Evolutionary conservation across 2,329 filamentous ascomycete species (phyloP).

Genomic region (Arthrobotrys megalospora): DNA sequence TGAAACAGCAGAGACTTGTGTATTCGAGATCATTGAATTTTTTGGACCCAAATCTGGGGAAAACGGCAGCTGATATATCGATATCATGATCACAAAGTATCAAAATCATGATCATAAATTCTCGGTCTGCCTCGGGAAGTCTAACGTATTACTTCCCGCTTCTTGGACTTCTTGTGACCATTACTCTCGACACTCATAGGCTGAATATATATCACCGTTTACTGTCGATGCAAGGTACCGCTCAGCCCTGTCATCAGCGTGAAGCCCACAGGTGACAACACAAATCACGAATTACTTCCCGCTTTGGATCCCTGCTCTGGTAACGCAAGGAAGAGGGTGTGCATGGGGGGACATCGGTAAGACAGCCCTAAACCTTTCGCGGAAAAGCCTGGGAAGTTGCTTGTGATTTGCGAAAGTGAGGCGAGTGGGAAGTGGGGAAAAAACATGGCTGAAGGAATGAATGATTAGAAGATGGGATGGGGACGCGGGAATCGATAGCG

Average conservation of each 20-base stretch:
- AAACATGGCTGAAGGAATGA: neutral
- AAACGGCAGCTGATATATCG: constrained; percentile 25
- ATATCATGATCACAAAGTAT: neutral
- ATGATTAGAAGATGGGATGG: neutral
- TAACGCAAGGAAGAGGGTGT: constrained; percentile 6
- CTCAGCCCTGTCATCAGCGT: constrained; percentile 44
- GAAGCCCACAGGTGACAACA: constrained; percentile 50
- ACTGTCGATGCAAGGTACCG: constrained; percentile 22
- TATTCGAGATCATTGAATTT: no score
- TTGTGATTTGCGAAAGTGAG: constrained; percentile 27
- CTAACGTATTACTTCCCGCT: constrained; percentile 6
- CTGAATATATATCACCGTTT: constrained; percentile 1
- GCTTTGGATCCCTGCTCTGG: constrained; percentile 8
- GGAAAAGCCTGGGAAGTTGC: constrained; percentile 27
- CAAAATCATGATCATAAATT: constrained; percentile 9
- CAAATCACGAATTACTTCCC: constrained; percentile 32
- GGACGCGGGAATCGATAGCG: constrained; percentile 2
- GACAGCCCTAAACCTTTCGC: constrained; percentile 48
- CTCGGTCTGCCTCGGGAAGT: constrained; percentile 15
- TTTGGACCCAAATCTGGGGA: neutral
- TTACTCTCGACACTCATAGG: neutral
- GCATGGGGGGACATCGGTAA: neutral
- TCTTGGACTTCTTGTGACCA: constrained; percentile 21
- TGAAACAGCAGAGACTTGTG: no score
- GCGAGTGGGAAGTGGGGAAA: constrained; percentile 22